A percentile compares a stretch with the other conserved stretches of the same genome.
Conservation (phyloP, 208 protist species). For the Trichomonas vaginalis region DNA sequence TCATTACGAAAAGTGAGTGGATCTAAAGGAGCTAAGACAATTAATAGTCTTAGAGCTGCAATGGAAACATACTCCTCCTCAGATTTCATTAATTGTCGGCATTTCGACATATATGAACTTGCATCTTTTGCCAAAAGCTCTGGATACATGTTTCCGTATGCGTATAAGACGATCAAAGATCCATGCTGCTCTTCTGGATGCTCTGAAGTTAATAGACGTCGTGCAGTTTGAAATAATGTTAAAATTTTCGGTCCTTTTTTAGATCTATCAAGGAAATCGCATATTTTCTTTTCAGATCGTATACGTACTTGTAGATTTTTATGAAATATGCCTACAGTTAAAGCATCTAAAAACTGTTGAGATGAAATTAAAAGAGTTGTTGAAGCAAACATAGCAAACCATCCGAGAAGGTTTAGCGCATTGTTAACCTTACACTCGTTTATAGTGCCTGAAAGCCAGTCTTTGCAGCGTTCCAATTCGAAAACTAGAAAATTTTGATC, state of each 20-base stretch:
- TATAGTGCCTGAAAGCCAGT: not conserved
- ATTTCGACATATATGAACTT: not conserved
- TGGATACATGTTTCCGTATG: not conserved
- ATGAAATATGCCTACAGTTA: not conserved
- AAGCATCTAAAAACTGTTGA: not conserved
- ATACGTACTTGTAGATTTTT: not conserved
- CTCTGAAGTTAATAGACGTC: not conserved
- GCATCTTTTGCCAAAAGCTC: not conserved
- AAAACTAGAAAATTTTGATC: not conserved
- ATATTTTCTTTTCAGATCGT: not conserved
- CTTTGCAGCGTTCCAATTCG: not conserved
- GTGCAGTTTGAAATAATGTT: not conserved
- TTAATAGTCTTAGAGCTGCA: not conserved
- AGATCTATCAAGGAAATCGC: not conserved
- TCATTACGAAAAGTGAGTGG: not conserved
- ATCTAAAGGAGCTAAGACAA: not conserved
- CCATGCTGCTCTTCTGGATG: not conserved
- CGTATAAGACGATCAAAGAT: not conserved
- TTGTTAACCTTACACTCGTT: not conserved
- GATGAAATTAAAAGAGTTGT: not conserved
- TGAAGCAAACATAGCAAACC: constrained; percentile 1
- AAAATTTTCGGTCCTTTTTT: not conserved
- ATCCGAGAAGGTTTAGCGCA: not conserved
- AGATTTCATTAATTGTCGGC: not conserved
- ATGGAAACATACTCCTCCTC: not conserved